Conservation (phyloP, 169 alveolate genomes). For the Plasmodium coatneyi region DNA sequence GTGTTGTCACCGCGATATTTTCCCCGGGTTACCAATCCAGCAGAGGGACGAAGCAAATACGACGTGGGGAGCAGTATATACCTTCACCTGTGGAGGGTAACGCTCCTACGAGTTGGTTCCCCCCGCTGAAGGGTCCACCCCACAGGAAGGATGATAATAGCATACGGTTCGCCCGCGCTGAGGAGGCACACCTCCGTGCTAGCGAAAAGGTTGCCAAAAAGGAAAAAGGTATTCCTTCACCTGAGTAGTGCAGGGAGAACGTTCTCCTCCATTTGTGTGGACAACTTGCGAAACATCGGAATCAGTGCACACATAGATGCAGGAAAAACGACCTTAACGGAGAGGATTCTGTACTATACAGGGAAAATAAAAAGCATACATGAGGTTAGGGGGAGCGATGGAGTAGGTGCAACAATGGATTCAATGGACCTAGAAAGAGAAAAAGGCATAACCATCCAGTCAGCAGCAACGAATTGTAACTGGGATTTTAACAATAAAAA, state of each 20-base stretch:
- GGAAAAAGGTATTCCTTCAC: background rate
- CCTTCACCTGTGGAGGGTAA: background rate
- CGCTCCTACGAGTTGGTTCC: background rate
- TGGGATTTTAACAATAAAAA: slow-evolving; percentile 88
- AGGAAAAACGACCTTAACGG: slow-evolving; percentile 98
- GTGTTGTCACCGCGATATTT: background rate
- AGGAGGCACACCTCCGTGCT: background rate
- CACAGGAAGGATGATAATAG: background rate
- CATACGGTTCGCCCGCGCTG: slow-evolving; percentile 22
- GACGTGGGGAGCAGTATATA: background rate
- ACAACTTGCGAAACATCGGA: slow-evolving; percentile 93
- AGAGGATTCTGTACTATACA: slow-evolving; percentile 87
- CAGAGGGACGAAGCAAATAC: background rate
- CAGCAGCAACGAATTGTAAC: slow-evolving; percentile 95
- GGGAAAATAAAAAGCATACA: slow-evolving; percentile 95
- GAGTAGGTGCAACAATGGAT: slow-evolving; percentile 98
- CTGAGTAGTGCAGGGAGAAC: slow-evolving; percentile 36
- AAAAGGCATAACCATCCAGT: slow-evolving; percentile 96
- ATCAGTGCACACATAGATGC: slow-evolving; percentile 98
- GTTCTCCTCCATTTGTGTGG: slow-evolving; percentile 77
- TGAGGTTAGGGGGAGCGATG: slow-evolving; percentile 96
- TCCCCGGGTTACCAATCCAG: background rate
- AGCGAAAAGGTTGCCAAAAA: slow-evolving; percentile 1
- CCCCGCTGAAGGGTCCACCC: background rate
- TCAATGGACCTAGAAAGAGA: slow-evolving; percentile 98